A percentile compares a stretch with the other conserved stretches of the same genome.
Evolutionary conservation across 768 basidiomycete species (phyloP).

Genomic region (Ephemerocybe angulata): DNA sequence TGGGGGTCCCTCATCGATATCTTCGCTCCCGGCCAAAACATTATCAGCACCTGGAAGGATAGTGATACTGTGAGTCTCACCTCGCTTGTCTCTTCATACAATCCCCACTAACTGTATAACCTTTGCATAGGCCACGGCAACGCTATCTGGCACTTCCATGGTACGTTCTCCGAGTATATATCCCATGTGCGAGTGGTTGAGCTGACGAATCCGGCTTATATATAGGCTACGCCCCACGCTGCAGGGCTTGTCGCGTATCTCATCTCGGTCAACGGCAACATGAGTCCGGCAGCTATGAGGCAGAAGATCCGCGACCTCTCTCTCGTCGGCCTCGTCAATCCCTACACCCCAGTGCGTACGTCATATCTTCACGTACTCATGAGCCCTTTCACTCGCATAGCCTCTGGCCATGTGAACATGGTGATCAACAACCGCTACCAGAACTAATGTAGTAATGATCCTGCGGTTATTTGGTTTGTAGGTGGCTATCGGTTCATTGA

Average conservation of each 20-base stretch:
- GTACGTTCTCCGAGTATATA: slow-evolving; percentile 8
- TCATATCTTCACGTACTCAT: too few relatives aligned
- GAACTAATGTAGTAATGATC: too few relatives aligned
- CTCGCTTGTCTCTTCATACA: not conserved
- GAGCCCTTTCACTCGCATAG: too few relatives aligned
- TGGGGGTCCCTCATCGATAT: slow-evolving; percentile 28
- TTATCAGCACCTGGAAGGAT: not conserved
- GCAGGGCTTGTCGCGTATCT: slow-evolving; percentile 39
- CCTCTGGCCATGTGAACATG: too few relatives aligned
- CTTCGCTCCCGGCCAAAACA: slow-evolving; percentile 28
- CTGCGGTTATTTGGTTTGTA: too few relatives aligned
- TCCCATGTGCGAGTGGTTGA: not conserved
- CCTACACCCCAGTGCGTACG: not conserved
- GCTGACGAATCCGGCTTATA: not conserved
- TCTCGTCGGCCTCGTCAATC: not conserved
- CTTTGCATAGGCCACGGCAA: slow-evolving; percentile 19
- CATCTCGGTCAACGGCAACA: slow-evolving; percentile 27
- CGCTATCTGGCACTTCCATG: slow-evolving; percentile 29
- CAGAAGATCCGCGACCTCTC: not conserved
- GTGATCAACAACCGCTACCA: too few relatives aligned
- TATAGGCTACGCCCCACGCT: slow-evolving; percentile 36
- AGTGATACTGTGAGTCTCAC: not conserved
- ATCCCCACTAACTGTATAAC: not conserved
- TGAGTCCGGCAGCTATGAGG: slow-evolving; percentile 26
- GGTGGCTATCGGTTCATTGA: too few relatives aligned